phyloP scores from a whole-genome alignment of 345 rosid genomes.

The Balakata baccata region DNA sequence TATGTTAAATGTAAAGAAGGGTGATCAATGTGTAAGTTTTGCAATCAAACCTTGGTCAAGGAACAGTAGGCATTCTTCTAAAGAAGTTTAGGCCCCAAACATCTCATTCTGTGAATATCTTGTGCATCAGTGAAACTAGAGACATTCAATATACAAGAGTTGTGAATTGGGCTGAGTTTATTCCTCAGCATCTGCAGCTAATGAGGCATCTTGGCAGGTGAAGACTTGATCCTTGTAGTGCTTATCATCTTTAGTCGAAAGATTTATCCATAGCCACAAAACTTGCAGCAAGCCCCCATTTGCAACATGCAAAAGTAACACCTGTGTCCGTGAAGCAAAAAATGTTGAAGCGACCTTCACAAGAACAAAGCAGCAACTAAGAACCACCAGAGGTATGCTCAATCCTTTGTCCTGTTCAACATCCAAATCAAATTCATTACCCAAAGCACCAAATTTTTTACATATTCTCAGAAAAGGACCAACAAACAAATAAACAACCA shows the following conservation, averaged over 20 bases:
- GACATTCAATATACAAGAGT: not conserved
- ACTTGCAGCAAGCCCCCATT: constrained; percentile 59
- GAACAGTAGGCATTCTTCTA: not conserved
- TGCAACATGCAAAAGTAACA: constrained; percentile 44
- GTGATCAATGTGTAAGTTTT: too few species aligned
- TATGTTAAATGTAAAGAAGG: too few species aligned
- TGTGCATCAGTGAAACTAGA: too few species aligned
- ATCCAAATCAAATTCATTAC: not conserved
- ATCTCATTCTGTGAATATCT: not conserved
- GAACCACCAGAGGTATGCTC: constrained; percentile 19
- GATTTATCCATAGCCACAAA: constrained; percentile 44
- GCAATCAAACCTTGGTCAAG: too few species aligned
- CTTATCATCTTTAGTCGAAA: constrained; percentile 7
- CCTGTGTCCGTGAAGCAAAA: constrained; percentile 19
- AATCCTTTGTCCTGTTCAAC: constrained; percentile 31
- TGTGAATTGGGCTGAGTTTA: not conserved
- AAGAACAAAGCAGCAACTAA: constrained; percentile 37
- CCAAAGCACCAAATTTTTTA: not conserved
- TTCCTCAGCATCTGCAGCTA: constrained; percentile 1
- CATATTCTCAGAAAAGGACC: not conserved
- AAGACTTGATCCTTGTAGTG: not conserved
- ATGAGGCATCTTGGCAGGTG: constrained; percentile 9
- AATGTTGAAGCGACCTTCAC: constrained; percentile 34
- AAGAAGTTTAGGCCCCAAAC: not conserved
- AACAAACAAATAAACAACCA: not conserved